Evolutionary conservation across 2,329 filamentous ascomycete species (phyloP), one percentile per base, ranked within the genome.

Genomic region (Verticillium longisporum): DNA sequence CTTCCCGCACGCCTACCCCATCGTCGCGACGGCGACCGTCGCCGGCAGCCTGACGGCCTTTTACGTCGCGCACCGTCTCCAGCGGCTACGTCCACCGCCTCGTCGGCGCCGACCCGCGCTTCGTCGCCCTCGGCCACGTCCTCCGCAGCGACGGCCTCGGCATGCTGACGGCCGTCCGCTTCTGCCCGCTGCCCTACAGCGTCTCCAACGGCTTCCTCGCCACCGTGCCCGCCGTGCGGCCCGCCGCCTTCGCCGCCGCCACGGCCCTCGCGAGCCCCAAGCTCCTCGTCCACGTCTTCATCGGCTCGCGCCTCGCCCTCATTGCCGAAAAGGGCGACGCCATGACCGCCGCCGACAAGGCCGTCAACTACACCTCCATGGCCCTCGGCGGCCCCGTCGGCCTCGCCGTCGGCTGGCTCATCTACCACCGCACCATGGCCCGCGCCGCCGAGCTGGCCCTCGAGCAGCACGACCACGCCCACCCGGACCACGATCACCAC

Each of bases 191-290:
- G 63, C 95, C 95, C 14, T 99, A 96, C 73, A 95, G 90, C 59
- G 79, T 98, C 67, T 93, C 90, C 71, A 99, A 99, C 72, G 95
- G 92, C 58, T 96, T 96, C 63, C 85, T 99, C 60, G 92, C 92
- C 34, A 98, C 95, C 1, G 93, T 99, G 64, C 93, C 93, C 2
- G 96, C 90, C 36, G 91, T 99, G 37, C 83, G 88, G 31, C 90
- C 90, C 50, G 73, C 83, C 63, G 84, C 84, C 56, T 98, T 96
- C 76, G 88, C 88, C 36, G 73, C 92, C 55, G 94, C 95, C 6
- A 98, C 94, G 0, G 88, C 91, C 2, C 78, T 94, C 15, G 88
- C 92, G 11, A 86, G 82, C 14, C 95, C 95, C 6, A 99, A 98
- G 71, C 80, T 99, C 18, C 80, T 98, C 62, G 87, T 99, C 58